Base-by-base conservation (phyloP, 1,284 basidiomycete genomes). In the Trichosporon asahii region DNA sequence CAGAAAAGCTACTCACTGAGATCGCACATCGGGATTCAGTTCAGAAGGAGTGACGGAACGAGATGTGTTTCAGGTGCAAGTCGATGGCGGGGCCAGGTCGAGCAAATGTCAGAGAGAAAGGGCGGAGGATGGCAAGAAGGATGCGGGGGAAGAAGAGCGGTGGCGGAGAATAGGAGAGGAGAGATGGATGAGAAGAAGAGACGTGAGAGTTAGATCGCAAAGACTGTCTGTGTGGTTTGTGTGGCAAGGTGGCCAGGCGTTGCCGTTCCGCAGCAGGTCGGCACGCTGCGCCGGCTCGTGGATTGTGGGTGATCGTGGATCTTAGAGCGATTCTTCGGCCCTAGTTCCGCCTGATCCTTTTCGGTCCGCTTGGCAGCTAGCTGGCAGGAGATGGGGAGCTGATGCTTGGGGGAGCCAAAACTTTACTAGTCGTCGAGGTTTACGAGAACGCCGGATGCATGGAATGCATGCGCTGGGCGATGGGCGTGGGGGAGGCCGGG, bases 241-340 rank as follows among this genome's bases (percentile, higher is more conserved):
- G 49, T 53, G 49, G 49, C 49, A 9, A 53, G 49, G 49, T 53
- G 49, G 49, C 11, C 49, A 23, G 40, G 49, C 44, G 49, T 53
- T 53, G 49, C 49, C 49, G 49, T 53, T 53, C 49, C 49, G 49
- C 49, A 53, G 49, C 49, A 53, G 49, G 49, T 53, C n/a, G 21
- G 49, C n/a, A 53, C n/a, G 49, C 21, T 53, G 21, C 21, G 21
- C n/a, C n/a, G 49, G 49, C 14, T 14, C 35, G 35, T 33, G 31
- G 31, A 14, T 53, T 18, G 49, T 53, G n/a, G 18, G 11, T 53
- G 49, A 53, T 53, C 21, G 21, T 53, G 49, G 49, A 61, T 61
- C 29, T 35, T 71, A 15, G 15, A 49, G 53, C 25, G 66, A 64
- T 14, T 65, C 40, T 21, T 37, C 11, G 49, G 21, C 44, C 29